Percentiles rank a stretch among this genome's conserved stretches.
Conservation (phyloP, 192 early-diverging fungal species). For the Haplosporangium gracile region DNA sequence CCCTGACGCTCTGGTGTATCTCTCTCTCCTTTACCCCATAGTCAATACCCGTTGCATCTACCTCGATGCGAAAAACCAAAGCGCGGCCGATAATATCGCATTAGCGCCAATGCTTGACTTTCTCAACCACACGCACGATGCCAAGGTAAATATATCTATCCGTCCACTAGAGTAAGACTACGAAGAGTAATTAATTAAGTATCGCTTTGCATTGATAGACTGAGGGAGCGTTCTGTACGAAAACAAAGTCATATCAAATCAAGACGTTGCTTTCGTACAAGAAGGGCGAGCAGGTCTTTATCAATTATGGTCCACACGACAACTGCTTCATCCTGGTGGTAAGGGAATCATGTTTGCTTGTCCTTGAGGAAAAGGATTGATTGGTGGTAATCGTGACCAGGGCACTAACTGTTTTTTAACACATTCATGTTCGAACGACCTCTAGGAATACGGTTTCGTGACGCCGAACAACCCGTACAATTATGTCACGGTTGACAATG, state of each 20-base stretch:
- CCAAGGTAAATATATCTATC: constrained; percentile 52
- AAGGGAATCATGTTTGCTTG: not conserved
- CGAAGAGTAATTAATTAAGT: not conserved
- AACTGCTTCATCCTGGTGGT: constrained; percentile 65
- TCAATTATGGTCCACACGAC: constrained; percentile 72
- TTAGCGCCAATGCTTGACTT: constrained; percentile 83
- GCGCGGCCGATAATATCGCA: constrained; percentile 69
- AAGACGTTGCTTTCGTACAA: constrained; percentile 68
- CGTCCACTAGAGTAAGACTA: not conserved
- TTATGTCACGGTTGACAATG: constrained; percentile 62
- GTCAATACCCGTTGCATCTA: constrained; percentile 73
- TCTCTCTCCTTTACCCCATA: constrained; percentile 5
- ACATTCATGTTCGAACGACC: not conserved
- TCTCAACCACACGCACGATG: constrained; percentile 76
- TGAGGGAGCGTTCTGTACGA: constrained; percentile 62
- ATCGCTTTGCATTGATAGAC: constrained; percentile 43
- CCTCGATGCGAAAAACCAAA: constrained; percentile 56
- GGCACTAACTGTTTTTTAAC: not conserved
- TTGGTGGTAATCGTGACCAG: not conserved
- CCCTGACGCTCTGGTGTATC: not conserved
- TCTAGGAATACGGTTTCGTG: constrained; percentile 70
- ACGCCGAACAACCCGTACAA: constrained; percentile 66
- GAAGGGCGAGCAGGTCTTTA: constrained; percentile 73
- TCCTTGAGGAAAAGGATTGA: not conserved
- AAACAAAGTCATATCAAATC: constrained; percentile 73